Evolutionary conservation across 306 rosid species (phyloP), one percentile per base, ranked within the genome.

Genomic region (Glycyrrhiza uralensis): DNA sequence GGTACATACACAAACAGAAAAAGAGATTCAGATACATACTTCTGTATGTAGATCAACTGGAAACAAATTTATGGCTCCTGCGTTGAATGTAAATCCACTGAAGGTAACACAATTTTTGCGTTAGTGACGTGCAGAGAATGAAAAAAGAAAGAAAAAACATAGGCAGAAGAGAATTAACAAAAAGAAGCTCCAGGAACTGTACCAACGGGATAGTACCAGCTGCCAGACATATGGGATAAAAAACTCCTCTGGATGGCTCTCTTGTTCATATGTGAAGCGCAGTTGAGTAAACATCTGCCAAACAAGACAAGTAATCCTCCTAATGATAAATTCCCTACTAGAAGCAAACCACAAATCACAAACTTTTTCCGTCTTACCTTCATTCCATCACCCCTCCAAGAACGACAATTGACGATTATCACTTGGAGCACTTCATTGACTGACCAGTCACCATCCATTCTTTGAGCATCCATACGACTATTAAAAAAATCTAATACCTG

Each of bases 381-480:
- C 93, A 95, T 85, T 59, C 99, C 99, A 65, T 95, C 99, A 38
- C 97, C 96, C 28, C 96, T 88, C 99, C 99, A 95, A 69, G 97
- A 91, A 68, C 99, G 87, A 76, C 96, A 91, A 52, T 89, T 89
- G 67, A 82, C 85, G 64, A 92, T 88, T 63, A 95, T 91, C 69
- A 95, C 93, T 82, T 89, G 96, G 55, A 91, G 93, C 41, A 95
- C 99, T 84, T 86, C 96, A 73, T 81, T 84, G 11, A 91, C 99
- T 8, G 99, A 95, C 95, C 96, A 95, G 80, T 89, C 96, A 77
- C 92, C 97, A 57, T 81, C 90, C 82, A 19, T 80, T 62, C 81
- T 81, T 66, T 88, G 96, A 71, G 97, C 96, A 85, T 95, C 99
- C 92, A 95, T 85, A 68, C 96, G 99, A 80, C 90, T 91, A 76